Conservation (phyloP, 75 land plant genomes). For the Adiantum capillusveneris region DNA sequence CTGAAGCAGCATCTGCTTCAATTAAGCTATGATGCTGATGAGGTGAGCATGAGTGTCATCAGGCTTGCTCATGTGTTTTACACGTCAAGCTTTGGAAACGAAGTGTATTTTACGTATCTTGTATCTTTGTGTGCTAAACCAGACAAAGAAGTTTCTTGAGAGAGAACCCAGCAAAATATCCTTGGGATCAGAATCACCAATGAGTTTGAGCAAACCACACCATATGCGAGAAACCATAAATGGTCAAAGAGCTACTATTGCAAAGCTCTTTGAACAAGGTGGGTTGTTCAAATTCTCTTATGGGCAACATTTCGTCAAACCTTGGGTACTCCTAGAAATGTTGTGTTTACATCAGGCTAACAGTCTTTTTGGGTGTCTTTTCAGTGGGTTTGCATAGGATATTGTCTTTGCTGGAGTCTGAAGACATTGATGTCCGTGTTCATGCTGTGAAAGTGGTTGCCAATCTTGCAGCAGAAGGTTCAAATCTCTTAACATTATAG, state of each 20-base stretch:
- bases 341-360: conserved; percentile 12
- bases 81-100: too few relatives aligned
- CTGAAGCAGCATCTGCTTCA: conserved; percentile 69
- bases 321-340: not conserved
- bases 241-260: conserved; percentile 72
- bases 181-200: conserved; percentile 26
- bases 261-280: conserved; percentile 92
- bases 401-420: conserved; percentile 47
- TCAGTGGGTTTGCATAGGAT: conserved; percentile 71
- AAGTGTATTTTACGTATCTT: too few relatives aligned
- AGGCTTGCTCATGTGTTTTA: not conserved
- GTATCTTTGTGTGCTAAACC: not conserved
- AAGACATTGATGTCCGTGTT: conserved; percentile 61
- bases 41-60: conserved; percentile 23
- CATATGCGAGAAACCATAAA: conserved; percentile 47
- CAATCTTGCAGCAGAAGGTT: conserved; percentile 91
- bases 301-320: not conserved
- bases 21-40: conserved; percentile 73
- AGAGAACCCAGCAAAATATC: not conserved
- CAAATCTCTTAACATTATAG: too few relatives aligned
- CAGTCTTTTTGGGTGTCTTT: not conserved
- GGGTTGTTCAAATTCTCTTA: not conserved
- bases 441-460: conserved; percentile 84
- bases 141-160: not conserved
- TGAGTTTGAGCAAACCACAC: conserved; percentile 37